Percentiles rank a stretch among this genome's conserved stretches.
Conservation (phyloP, 768 basidiomycete species). For the Boletellus ananas region DNA sequence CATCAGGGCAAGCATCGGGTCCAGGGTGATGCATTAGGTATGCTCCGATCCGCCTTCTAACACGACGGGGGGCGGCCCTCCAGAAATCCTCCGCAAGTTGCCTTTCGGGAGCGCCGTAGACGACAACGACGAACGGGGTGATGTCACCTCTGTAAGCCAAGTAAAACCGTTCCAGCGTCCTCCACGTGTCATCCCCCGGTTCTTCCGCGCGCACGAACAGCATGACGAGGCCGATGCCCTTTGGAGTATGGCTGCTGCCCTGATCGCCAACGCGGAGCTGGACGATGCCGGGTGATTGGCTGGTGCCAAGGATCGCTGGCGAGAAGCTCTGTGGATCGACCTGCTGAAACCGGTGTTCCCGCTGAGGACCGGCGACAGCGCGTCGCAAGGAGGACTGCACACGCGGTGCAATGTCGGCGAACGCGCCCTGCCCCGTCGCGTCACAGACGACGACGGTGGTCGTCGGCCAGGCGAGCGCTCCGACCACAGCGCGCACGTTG, state of each 20-base stretch:
- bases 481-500: conserved; percentile 17
- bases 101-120: conserved; percentile 6
- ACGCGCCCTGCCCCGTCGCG: too few relatives aligned
- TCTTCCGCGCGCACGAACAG: conserved; percentile 10
- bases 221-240: conserved; percentile 12
- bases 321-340: conserved; percentile 7
- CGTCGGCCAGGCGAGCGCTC: too few relatives aligned
- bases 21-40: too few relatives aligned
- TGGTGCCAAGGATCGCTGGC: conserved; percentile 15
- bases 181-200: conserved; percentile 10
- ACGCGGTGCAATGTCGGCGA: too few relatives aligned
- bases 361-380: too few relatives aligned
- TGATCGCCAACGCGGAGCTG: background rate
- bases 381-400: too few relatives aligned
- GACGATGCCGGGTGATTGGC: background rate
- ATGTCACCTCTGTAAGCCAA: conserved; percentile 10
- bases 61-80: too few relatives aligned
- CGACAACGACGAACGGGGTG: conserved; percentile 17
- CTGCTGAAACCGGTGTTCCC: background rate
- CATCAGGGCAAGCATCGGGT: background rate
- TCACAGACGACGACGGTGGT: too few relatives aligned
- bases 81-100: conserved; percentile 3
- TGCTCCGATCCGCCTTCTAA: too few relatives aligned
- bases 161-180: conserved; percentile 13
- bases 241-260: background rate